Evolutionary conservation across 805 yeast genomes (phyloP).

Genomic region (Metschnikowia vanudenii): DNA sequence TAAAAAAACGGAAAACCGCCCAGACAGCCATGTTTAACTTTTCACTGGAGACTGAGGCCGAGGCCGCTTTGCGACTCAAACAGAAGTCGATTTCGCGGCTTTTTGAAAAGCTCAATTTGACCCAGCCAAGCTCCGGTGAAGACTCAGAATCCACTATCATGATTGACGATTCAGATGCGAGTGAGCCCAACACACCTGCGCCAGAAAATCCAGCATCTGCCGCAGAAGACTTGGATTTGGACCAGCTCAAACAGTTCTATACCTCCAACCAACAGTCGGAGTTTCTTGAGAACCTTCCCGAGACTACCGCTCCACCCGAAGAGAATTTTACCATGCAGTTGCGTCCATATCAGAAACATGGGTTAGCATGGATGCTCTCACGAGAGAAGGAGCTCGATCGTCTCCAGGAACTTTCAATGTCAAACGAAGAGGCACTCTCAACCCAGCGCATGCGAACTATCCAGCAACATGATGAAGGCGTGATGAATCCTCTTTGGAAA

Average conservation of each 20-base stretch:
- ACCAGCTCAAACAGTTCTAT: conserved; percentile 76
- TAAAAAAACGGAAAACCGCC: conserved; percentile 21
- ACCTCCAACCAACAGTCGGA: conserved; percentile 65
- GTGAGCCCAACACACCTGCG: conserved; percentile 1
- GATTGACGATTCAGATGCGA: conserved; percentile 5
- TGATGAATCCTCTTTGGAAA: conserved; percentile 85
- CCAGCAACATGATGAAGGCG: conserved; percentile 42
- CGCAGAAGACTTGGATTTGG: conserved; percentile 51
- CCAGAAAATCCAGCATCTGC: conserved; percentile 22
- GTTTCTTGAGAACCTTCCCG: conserved; percentile 56
- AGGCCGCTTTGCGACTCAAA: conserved; percentile 48
- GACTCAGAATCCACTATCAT: not conserved
- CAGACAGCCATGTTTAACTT: conserved; percentile 24
- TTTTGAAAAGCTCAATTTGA: conserved; percentile 51
- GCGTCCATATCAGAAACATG: conserved; percentile 80
- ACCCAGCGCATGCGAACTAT: conserved; percentile 28
- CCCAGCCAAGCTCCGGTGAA: not conserved
- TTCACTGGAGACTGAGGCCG: conserved; percentile 51
- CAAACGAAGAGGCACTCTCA: conserved; percentile 24
- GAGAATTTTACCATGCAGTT: conserved; percentile 55
- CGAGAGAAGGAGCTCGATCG: conserved; percentile 63
- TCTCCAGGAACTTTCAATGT: conserved; percentile 33
- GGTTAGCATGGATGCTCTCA: conserved; percentile 85
- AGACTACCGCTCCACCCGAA: conserved; percentile 51
- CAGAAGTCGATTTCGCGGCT: conserved; percentile 55